Base-by-base conservation (phyloP, 805 yeast species). In the Kodamaea leandrae region DNA sequence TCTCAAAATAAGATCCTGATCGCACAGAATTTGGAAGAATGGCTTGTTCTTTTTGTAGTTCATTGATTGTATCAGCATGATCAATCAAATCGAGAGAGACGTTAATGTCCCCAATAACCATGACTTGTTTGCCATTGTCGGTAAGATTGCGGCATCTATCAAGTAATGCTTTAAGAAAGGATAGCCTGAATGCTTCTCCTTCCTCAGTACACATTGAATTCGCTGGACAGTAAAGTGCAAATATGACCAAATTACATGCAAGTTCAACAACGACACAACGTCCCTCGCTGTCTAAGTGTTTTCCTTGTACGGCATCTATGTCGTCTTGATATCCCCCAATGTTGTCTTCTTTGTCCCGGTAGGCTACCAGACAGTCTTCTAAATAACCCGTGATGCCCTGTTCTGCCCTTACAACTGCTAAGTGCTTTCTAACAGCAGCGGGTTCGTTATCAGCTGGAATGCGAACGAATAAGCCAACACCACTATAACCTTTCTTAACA, bases 31-130 rank as follows among this genome's bases (percentile, higher is more conserved):
- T n/a, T 17, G 17, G 7, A 3, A 12, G 16, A n/a, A 38, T 15
- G 7, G 25, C 9, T 6, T 34, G 26, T 6, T 33, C 23, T 10
- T 24, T 32, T 6, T 6, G n/a, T 69, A 34, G 63, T 17, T 70
- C 73, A 29, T 68, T 72, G 6, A 84, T 70, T 1, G 71, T 68
- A 44, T 85, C 95, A 1, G 95, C 97, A 44, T 82, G 80, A 55
- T 91, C 99, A 4, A 85, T 80, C 34, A 86, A 62, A 59, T 89
- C 93, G 12, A 87, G 68, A 4, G 89, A 72, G 2, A 91, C 83
- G 55, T 91, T 91, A 12, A 91, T 73, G 57, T 91, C 99, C 2
- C 99, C 99, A 79, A 91, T 71, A 0, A 93, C 63, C 1, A 91
- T 66, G 4, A 91, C 89, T 10, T 77, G 62, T 50, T 90, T 84